Evolutionary conservation across 768 basidiomycete genomes (phyloP).

Genomic region (Russula vinacea): DNA sequence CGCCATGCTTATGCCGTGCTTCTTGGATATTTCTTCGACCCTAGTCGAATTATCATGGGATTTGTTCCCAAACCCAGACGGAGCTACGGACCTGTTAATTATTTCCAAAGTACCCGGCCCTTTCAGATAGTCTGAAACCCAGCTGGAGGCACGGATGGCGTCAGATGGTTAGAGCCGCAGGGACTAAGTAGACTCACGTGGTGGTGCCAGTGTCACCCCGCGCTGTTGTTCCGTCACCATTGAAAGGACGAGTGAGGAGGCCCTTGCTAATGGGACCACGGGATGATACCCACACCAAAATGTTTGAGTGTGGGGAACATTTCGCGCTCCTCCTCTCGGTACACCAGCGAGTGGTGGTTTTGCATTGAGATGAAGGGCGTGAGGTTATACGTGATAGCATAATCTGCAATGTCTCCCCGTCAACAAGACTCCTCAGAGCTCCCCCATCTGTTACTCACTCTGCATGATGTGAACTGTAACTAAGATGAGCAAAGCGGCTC

Average conservation of each 20-base stretch:
- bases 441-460: slow-evolving; percentile 15
- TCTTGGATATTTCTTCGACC: slow-evolving; percentile 42
- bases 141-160: slow-evolving; percentile 1
- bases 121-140: neutral
- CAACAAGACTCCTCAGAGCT: slow-evolving; percentile 17
- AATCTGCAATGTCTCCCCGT: slow-evolving; percentile 24
- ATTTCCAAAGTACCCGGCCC: slow-evolving; percentile 21
- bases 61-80: neutral
- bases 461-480: slow-evolving; percentile 25
- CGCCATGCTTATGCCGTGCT: slow-evolving; percentile 42
- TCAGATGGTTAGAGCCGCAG: neutral
- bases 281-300: slow-evolving; percentile 27
- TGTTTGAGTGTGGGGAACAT: slow-evolving; percentile 37
- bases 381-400: slow-evolving; percentile 24
- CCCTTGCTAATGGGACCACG: slow-evolving; percentile 29
- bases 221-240: neutral
- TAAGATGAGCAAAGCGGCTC: slow-evolving; percentile 20
- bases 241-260: slow-evolving; percentile 25
- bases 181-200: neutral
- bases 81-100: slow-evolving; percentile 26
- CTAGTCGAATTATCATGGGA: slow-evolving; percentile 26
- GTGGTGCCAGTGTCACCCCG: slow-evolving; percentile 8
- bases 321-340: slow-evolving; percentile 42
- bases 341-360: slow-evolving; percentile 37
- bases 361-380: slow-evolving; percentile 29